Conservation (phyloP, 108 stramenopile species). For the Cyclotella sp. region DNA sequence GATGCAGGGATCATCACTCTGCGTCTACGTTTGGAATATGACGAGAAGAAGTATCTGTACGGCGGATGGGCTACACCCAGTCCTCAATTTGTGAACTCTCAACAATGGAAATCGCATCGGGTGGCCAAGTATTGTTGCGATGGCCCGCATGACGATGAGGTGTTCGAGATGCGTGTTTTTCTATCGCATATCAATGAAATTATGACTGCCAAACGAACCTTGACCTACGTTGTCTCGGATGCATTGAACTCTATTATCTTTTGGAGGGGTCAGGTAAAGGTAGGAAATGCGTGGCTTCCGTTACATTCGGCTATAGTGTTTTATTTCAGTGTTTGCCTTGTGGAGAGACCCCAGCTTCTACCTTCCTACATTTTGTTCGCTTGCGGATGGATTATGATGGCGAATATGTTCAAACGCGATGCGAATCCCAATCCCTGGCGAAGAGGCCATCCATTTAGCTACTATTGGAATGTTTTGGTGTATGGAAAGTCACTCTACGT, state of each 20-base stretch:
- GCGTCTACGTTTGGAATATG: slow-evolving; percentile 61
- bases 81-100: slow-evolving; percentile 56
- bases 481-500: slow-evolving; percentile 30
- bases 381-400: slow-evolving; percentile 77
- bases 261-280: slow-evolving; percentile 78
- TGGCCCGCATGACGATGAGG: slow-evolving; percentile 58
- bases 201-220: slow-evolving; percentile 55
- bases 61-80: slow-evolving; percentile 28
- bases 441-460: slow-evolving; percentile 61
- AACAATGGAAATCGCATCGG: slow-evolving; percentile 58
- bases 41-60: slow-evolving; percentile 59
- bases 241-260: slow-evolving; percentile 62
- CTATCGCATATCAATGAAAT: slow-evolving; percentile 80
- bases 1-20: slow-evolving; percentile 68
- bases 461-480: slow-evolving; percentile 57
- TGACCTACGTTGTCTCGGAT: slow-evolving; percentile 42
- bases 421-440: slow-evolving; percentile 82
- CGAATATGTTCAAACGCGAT: slow-evolving; percentile 57
- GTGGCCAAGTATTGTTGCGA: slow-evolving; percentile 63
- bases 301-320: slow-evolving; percentile 74
- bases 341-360: slow-evolving; percentile 68
- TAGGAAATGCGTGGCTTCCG: slow-evolving; percentile 59
- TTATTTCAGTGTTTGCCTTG: slow-evolving; percentile 46
- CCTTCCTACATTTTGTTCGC: slow-evolving; percentile 52
- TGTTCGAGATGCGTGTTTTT: slow-evolving; percentile 66